Base-by-base conservation (phyloP, 805 yeast genomes). In the Barnettozyma pratensis region DNA sequence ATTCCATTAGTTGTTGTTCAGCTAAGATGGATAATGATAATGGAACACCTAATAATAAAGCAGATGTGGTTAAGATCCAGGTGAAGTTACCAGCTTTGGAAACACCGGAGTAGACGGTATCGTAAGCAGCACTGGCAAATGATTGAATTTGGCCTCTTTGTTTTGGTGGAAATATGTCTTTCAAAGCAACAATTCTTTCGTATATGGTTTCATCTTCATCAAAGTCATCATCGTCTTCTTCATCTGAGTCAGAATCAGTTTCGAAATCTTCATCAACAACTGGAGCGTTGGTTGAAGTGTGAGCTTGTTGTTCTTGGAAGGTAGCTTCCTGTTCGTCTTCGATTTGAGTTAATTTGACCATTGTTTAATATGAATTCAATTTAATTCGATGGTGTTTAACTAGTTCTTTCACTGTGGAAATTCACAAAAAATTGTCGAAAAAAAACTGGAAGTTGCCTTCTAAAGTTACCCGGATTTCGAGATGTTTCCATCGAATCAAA, bases 1-100 rank as follows among this genome's bases (percentile, higher is more conserved):
- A 79, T 73, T 91, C 97, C 65, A 84, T 81, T 67, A 91, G 79
- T 74, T 92, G 97, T 66, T 90, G 95, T 73, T 92, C 97, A 52
- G 90, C 83, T 61, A 94, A 76, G 59, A 94, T 87, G 46, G 96
- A 85, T 60, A 94, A 75, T 7, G 96, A 83, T 59, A 88, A 77
- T 55, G 99, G 99, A 42, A 90, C 96, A 66, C 97, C 97, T 60
- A 94, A 74, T 54, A 94, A 77, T 60, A 94, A 72, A 39, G 87
- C 82, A 39, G 94, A 79, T 10, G 98, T 83, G 10, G 97, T 82
- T 49, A 88, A 55, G 52, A 85, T 77, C 98, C 98, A 94, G 57
- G 91, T 75, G 37, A 86, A 72, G 58, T 78, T 77, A 52, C 97
- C 97, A 52, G 87, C 74, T 56, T 80, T 81, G 52, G 73, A 62